phyloP scores from a whole-genome alignment of 768 basidiomycete species.

The Amanita thiersii region DNA sequence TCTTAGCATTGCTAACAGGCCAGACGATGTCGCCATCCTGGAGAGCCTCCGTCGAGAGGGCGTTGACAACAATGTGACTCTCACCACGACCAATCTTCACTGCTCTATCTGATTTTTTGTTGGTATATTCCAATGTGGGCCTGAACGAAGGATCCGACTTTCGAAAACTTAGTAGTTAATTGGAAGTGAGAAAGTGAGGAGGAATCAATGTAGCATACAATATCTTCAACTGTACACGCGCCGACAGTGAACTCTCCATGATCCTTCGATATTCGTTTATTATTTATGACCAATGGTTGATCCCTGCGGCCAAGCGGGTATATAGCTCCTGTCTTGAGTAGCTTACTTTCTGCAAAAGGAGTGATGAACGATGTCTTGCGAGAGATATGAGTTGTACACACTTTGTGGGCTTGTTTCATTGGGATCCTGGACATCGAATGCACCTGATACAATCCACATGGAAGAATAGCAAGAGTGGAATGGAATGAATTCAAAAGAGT shows the following conservation, averaged over 20 bases:
- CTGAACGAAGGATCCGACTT: slow-evolving; percentile 43
- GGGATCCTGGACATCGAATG: slow-evolving; percentile 36
- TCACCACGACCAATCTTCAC: slow-evolving; percentile 34
- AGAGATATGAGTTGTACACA: slow-evolving; percentile 16
- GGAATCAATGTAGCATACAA: slow-evolving; percentile 34
- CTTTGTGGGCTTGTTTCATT: slow-evolving; percentile 31
- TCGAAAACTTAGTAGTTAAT: no score
- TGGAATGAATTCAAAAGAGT: background rate
- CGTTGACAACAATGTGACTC: slow-evolving; percentile 23
- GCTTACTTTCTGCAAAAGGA: slow-evolving; percentile 29
- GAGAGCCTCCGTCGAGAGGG: slow-evolving; percentile 31
- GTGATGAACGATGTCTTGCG: background rate
- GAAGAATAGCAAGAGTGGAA: no score
- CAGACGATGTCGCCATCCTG: slow-evolving; percentile 28
- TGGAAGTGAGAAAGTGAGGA: background rate
- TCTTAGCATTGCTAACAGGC: slow-evolving; percentile 2
- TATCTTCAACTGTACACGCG: slow-evolving; percentile 39
- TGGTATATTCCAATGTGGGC: slow-evolving; percentile 41
- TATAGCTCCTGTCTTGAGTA: slow-evolving; percentile 51
- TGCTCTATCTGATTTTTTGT: slow-evolving; percentile 35
- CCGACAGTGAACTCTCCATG: slow-evolving; percentile 55
- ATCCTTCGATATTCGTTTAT: slow-evolving; percentile 56
- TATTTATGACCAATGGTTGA: slow-evolving; percentile 39
- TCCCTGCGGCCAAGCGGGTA: slow-evolving; percentile 56
- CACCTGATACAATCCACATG: slow-evolving; percentile 54